Base-by-base conservation (phyloP, 2,329 filamentous ascomycete genomes). In the Apiospora kogelbergensis region DNA sequence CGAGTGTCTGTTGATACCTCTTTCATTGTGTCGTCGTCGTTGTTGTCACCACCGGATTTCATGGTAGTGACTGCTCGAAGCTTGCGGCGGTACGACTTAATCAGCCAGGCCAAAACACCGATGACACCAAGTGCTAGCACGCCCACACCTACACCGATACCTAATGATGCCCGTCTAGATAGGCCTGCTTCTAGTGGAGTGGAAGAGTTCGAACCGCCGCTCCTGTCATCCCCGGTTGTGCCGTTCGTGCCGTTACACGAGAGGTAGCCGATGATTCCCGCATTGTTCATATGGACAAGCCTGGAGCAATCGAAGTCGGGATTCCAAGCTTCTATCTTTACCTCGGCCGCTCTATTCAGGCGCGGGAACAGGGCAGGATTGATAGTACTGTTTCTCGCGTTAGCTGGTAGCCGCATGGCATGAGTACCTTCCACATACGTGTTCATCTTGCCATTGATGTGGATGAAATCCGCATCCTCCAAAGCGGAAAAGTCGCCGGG, bases 61-160 rank as follows among this genome's bases (percentile, higher is more conserved):
- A n/a, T n/a, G n/a, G n/a, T n/a, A n/a, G 17, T 15, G 20, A 44
- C 15, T 20, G 42, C 42, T 15, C 7, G 42, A 20, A 94, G 81
- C 77, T 91, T 89, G 0, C 82, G 80, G 77, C 92, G 93, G 26
- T 83, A 79, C 57, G 76, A 76, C 71, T 84, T 81, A 42, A 86
- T 2, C 83, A 88, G 80, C 88, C 88, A 91, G 63, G 85, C 83
- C 1, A 91, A 80, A 70, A 91, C 88, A 13, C 80, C 79, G 37
- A 81, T 75, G 22, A 48, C 26, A 2, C 42, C 42, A 10, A 48
- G 10, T 24, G 6, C 46, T 6, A 10, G 10, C 10, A 26, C 13
- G 22, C 22, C 46, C 1, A 24, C n/a, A 2, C 45, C 45, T 3
- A 48, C 3, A 22, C 45, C 45, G n/a, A 48, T 24, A 9, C 45